These are phyloP conservation scores for Blumeria hordei DNA, from an alignment of 2,329 filamentous ascomycete genomes.

Conservation along the genomic window DNA sequence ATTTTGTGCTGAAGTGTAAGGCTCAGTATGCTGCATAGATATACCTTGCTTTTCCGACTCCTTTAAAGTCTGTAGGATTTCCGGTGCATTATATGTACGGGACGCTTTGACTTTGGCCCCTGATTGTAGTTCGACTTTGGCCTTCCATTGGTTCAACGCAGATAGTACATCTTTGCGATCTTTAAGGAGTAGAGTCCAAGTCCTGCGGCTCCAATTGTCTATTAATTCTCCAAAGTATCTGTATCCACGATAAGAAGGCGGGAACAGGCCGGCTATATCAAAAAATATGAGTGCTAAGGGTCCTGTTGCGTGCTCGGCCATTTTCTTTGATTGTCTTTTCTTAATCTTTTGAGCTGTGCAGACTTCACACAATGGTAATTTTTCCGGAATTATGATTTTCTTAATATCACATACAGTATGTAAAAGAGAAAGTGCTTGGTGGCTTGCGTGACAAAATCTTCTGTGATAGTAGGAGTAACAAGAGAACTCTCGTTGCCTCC, in stretches of 20 bases:
- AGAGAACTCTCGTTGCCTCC: background rate
- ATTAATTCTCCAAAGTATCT: constrained; percentile 1
- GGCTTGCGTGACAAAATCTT: background rate
- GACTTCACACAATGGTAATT: background rate
- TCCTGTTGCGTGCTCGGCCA: background rate
- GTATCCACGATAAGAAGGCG: background rate
- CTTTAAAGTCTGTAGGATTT: background rate
- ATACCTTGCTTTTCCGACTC: constrained; percentile 1
- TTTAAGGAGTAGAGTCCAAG: constrained; percentile 1
- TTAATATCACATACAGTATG: background rate
- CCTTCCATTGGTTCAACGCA: background rate
- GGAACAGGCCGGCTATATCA: background rate
- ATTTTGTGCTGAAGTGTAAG: background rate
- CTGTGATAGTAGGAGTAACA: background rate
- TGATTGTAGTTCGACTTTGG: constrained; percentile 1
- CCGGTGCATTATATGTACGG: background rate
- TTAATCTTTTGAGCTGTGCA: constrained; percentile 1
- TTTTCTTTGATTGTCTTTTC: constrained; percentile 1
- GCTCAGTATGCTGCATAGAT: background rate
- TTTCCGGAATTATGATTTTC: constrained; percentile 1
- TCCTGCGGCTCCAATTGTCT: background rate
- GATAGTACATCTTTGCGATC: background rate
- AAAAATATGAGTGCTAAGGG: background rate
- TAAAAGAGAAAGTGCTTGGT: background rate
- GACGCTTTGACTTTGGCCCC: background rate